These are phyloP conservation scores for Ceratocystis destructans DNA, from an alignment of 2,329 filamentous ascomycete genomes.

Conservation along the genomic window DNA sequence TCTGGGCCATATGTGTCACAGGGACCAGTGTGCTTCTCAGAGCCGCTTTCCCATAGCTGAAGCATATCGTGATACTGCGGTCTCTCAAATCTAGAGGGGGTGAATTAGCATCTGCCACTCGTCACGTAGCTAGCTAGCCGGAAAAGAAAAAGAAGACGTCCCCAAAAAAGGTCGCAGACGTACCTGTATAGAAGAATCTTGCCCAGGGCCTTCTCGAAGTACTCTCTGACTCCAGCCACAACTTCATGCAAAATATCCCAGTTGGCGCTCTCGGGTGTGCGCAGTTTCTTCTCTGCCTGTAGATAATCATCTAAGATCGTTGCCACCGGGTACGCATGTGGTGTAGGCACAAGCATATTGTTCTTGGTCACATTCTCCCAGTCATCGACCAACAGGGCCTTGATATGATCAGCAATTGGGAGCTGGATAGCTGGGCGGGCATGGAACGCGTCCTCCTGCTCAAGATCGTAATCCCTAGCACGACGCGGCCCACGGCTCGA, in stretches of 20 bases:
- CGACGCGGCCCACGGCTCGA: conserved; percentile 57
- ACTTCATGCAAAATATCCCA: conserved; percentile 83
- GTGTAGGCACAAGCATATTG: conserved; percentile 73
- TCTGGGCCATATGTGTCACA: conserved; percentile 85
- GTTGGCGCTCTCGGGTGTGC: conserved; percentile 52
- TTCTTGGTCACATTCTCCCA: conserved; percentile 99
- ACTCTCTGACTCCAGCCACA: conserved; percentile 71
- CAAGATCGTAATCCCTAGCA: conserved; percentile 67
- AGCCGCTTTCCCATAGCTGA: conserved; percentile 50
- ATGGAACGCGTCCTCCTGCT: conserved; percentile 83
- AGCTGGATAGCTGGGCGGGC: conserved; percentile 74
- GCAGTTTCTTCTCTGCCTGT: conserved; percentile 52
- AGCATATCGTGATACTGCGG: conserved; percentile 70
- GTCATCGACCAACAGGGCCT: conserved; percentile 87
- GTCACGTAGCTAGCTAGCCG: no score
- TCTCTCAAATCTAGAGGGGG: conserved; percentile 59
- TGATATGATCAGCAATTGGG: conserved; percentile 74
- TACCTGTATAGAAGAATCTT: conserved; percentile 75
- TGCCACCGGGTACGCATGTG: conserved; percentile 59
- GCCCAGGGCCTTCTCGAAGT: conserved; percentile 83
- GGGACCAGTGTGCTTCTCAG: conserved; percentile 53
- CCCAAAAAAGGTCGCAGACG: conserved; percentile 20
- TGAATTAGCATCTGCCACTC: not conserved
- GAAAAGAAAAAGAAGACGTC: conserved; percentile 13
- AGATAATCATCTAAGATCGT: conserved; percentile 72